Evolutionary conservation across 495 filamentous ascomycete genomes (phyloP), one percentile per base, ranked within the genome.

Genomic region (Penicillium tannophilum): DNA sequence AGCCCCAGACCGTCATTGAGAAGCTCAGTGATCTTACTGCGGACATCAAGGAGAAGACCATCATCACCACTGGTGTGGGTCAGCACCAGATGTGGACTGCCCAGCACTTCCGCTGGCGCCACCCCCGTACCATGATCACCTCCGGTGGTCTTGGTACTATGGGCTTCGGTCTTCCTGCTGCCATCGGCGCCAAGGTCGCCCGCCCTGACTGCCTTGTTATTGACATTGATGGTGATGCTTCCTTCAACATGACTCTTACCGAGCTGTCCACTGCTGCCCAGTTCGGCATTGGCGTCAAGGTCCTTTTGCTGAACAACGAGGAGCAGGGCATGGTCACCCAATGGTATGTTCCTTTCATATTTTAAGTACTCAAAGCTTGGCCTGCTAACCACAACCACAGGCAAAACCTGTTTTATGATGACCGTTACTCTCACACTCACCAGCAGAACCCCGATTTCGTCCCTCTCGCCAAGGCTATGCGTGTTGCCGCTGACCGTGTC

Each of bases 41-140:
- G 1, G 58, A 84, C 63, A 84, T 84, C 54, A 95, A 97, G 72
- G 78, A 93, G 4, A 76, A 85, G 59, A 95, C 90, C 17, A 86
- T 95, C 70, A 94, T 98, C 69, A 75, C 92, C 11, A 97, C 93
- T 3, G 93, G 93, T 66, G 93, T 97, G 41, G 93, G 93, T 42
- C 93, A 97, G 72, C 93, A 98, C 74, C 93, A 98, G 76, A 97
- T 98, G 94, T 97, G 93, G 93, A 79, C 89, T 23, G 93, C 92
- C 14, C 92, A 97, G 74, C 90, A 96, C 75, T 97, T 89, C 82
- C 87, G 92, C 59, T 98, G 93, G 93, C 80, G 91, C 24, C 74
- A 92, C 63, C 92, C 93, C 26, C 85, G 93, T 49, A 89, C 90
- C 60, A 90, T 96, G 87, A 87, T 97, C 74, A 93, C 92, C 10